Percentiles rank a stretch among this genome's conserved stretches.
Conservation (phyloP, 768 basidiomycete genomes). For the Chalciporus piperatus region DNA sequence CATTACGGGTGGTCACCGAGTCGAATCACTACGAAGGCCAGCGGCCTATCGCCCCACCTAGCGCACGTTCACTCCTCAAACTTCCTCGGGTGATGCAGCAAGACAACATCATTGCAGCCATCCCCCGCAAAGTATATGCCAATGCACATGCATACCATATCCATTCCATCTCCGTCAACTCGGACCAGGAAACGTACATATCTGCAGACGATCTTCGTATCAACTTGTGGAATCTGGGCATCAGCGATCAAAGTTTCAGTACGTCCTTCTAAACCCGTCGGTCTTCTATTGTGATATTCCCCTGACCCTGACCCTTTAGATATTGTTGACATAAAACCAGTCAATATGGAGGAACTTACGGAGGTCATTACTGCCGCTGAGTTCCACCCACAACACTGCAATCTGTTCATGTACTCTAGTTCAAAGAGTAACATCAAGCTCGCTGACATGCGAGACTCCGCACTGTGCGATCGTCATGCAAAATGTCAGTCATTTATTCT, state of each 20-base stretch:
- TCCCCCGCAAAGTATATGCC: slow-evolving; percentile 97
- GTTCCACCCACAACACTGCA: slow-evolving; percentile 97
- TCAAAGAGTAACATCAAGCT: slow-evolving; percentile 99
- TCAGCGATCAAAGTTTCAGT: slow-evolving; percentile 99
- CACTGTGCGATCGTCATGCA: slow-evolving; percentile 92
- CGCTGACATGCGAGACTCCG: slow-evolving; percentile 98
- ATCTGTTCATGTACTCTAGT: slow-evolving; percentile 99
- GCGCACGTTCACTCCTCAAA: slow-evolving; percentile 57
- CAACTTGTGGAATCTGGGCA: slow-evolving; percentile 98
- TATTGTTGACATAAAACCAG: slow-evolving; percentile 99
- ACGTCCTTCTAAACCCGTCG: slow-evolving; percentile 34
- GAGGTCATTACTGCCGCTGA: slow-evolving; percentile 99
- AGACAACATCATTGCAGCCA: slow-evolving; percentile 98
- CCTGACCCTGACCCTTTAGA: slow-evolving; percentile 46
- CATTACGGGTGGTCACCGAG: slow-evolving; percentile 91
- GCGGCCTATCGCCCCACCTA: slow-evolving; percentile 64
- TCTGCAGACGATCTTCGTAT: slow-evolving; percentile 97
- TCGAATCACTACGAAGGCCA: slow-evolving; percentile 89
- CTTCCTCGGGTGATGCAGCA: slow-evolving; percentile 91
- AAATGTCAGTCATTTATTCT: slow-evolving; percentile 59
- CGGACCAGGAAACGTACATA: slow-evolving; percentile 98
- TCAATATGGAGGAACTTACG: slow-evolving; percentile 99
- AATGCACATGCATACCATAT: slow-evolving; percentile 99
- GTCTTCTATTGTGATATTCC: slow-evolving; percentile 1
- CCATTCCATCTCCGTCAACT: slow-evolving; percentile 99